Conservation (phyloP, 2,329 filamentous ascomycete species). For the Xenoacremonium recifei region DNA sequence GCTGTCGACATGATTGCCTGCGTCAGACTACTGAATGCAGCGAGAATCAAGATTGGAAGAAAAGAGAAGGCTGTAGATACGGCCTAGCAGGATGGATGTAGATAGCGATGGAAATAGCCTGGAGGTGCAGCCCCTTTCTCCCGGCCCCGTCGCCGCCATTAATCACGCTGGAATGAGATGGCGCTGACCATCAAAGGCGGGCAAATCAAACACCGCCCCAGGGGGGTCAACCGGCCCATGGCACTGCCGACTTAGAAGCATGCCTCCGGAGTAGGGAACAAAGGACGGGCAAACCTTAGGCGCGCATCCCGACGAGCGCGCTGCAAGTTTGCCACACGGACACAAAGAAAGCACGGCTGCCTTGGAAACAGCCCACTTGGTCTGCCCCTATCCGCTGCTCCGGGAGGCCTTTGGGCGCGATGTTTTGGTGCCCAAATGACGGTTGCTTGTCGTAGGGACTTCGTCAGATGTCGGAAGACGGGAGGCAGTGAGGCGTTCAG, state of each 20-base stretch:
- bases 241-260: constrained; percentile 13
- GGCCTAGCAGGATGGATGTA: not conserved
- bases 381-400: not conserved
- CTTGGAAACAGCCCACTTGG: constrained; percentile 6
- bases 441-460: too few species aligned
- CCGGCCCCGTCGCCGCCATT: constrained; percentile 4
- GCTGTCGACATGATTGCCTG: constrained; percentile 14
- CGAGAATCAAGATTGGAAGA: too few species aligned
- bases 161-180: constrained; percentile 21
- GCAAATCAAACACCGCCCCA: constrained; percentile 11
- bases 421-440: too few species aligned
- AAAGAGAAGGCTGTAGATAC: too few species aligned
- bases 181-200: constrained; percentile 13
- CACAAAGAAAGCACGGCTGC: constrained; percentile 26
- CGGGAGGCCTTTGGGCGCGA: too few species aligned
- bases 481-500: too few species aligned
- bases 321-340: constrained; percentile 22
- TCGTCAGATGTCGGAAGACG: too few species aligned
- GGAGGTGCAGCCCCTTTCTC: not conserved
- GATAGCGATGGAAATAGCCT: constrained; percentile 2
- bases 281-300: constrained; percentile 2
- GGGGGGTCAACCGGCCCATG: constrained; percentile 7
- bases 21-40: not conserved
- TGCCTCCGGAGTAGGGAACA: constrained; percentile 10
- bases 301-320: not conserved